Base-by-base conservation (phyloP, 2,329 filamentous ascomycete genomes). In the Pseudocercospora cruenta region DNA sequence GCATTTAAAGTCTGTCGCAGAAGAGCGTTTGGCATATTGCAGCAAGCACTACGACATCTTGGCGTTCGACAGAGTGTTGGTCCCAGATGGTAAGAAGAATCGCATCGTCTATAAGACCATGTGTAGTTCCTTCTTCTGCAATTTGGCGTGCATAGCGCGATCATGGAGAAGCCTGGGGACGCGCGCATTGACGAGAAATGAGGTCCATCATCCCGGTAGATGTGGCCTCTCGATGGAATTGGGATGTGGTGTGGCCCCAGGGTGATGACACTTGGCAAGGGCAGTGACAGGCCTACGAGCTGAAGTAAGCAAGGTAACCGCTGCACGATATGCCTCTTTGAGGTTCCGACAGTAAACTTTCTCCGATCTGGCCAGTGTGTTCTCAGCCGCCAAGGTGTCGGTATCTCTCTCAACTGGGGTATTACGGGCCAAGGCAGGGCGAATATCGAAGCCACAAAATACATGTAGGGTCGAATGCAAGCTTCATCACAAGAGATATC, bases 101-200 rank as follows among this genome's bases (percentile, higher is more conserved):
- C 2, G 26, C 8, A 12, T 31, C 26, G 51, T 55, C 51, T 55
- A 33, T 24, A 55, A 55, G 51, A 19, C 51, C 26, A 55, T 55
- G 51, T 55, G 47, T 51, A 28, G 51, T 55, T 19, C 31, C 5
- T 31, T 6, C 24, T n/a, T 31, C 26, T 31, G 51, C 26, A 55
- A 31, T 33, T 55, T 26, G 51, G 26, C 16, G 22, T n/a, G 24
- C 22, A 26, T 28, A 28, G 51, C 9, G 14, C 24, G 22, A 54
- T 54, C 49, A 54, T 54, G 51, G 51, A 55, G 51, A 28, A 26
- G 14, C 51, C 51, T 55, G 51, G 26, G 51, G 51, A 16, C 10
- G 21, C 51, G 16, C 51, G 51, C 24, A n/a, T 54, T 54, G 51
- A 49, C 19, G 45, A 49, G 45, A 22, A 49, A 24, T 49, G 19